Conservation (phyloP, 176 grass and related monocot genomes). For the Hsuehochloa calcarea region DNA sequence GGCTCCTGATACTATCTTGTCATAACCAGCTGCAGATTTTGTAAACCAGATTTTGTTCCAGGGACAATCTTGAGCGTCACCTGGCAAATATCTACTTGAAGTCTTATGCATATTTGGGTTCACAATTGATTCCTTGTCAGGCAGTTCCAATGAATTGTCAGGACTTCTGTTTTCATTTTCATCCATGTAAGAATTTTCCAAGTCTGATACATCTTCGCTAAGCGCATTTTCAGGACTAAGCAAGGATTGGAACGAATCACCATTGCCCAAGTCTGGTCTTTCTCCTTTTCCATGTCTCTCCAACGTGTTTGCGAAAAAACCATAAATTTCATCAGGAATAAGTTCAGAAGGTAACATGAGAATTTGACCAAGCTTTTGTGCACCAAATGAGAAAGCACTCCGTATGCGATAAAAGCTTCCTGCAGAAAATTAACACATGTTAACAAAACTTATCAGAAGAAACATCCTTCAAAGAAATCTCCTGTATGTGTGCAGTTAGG, state of each 20-base stretch:
- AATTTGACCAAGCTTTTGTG: slow-evolving; percentile 60
- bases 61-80: slow-evolving; percentile 2
- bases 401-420: slow-evolving; percentile 58
- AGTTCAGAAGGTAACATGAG: slow-evolving; percentile 49
- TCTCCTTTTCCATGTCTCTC: slow-evolving; percentile 41
- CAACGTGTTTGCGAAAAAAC: slow-evolving; percentile 61
- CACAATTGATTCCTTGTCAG: slow-evolving; percentile 13
- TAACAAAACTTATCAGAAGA: not conserved
- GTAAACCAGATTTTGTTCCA: slow-evolving; percentile 33
- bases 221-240: not conserved
- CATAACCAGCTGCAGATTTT: not conserved
- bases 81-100: slow-evolving; percentile 21
- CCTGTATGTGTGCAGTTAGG: not conserved
- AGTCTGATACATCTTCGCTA: not conserved
- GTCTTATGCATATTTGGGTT: not conserved
- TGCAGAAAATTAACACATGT: slow-evolving; percentile 27
- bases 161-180: slow-evolving; percentile 31
- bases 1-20: not conserved
- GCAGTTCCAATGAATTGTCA: not conserved
- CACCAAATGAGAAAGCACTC: slow-evolving; percentile 62
- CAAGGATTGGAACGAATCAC: slow-evolving; percentile 8
- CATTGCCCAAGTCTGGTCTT: slow-evolving; percentile 33
- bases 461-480: not conserved
- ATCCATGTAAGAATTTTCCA: not conserved
- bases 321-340: slow-evolving; percentile 35